Evolutionary conservation across 352 stramenopile genomes (phyloP).

Genomic region (Pythium utonaiense): DNA sequence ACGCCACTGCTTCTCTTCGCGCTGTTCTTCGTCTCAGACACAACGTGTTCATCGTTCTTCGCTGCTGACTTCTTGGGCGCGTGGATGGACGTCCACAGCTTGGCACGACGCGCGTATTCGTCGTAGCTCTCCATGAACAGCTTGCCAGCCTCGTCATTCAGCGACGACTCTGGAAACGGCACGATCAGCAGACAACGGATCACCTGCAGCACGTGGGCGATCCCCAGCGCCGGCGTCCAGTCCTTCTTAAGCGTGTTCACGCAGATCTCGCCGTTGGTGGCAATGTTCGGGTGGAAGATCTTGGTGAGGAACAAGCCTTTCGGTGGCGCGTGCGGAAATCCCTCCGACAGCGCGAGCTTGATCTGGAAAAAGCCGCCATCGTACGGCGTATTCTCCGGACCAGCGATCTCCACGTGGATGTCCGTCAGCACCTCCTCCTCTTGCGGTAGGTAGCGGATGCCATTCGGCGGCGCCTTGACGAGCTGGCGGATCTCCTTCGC

Average conservation of each 20-base stretch:
- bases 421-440: conserved; percentile 89
- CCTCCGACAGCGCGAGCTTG: conserved; percentile 91
- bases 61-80: conserved; percentile 47
- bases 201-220: conserved; percentile 97
- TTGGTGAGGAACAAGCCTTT: conserved; percentile 97
- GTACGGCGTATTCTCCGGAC: conserved; percentile 97
- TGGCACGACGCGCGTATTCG: conserved; percentile 91
- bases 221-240: conserved; percentile 93
- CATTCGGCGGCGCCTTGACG: conserved; percentile 85
- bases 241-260: conserved; percentile 99
- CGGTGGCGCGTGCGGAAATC: conserved; percentile 82
- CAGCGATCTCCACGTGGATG: conserved; percentile 95
- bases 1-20: not conserved
- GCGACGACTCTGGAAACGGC: conserved; percentile 97
- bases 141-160: conserved; percentile 99
- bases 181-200: conserved; percentile 99
- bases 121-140: conserved; percentile 99
- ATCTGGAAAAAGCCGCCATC: conserved; percentile 94
- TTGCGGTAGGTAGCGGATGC: conserved; percentile 91
- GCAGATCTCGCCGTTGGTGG: conserved; percentile 97
- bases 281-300: conserved; percentile 99
- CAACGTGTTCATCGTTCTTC: conserved; percentile 22
- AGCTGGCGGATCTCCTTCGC: conserved; percentile 92
- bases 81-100: conserved; percentile 90
- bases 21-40: conserved; percentile 13